Conservation (phyloP, 768 basidiomycete species). For the Phaeotremella fagi region DNA sequence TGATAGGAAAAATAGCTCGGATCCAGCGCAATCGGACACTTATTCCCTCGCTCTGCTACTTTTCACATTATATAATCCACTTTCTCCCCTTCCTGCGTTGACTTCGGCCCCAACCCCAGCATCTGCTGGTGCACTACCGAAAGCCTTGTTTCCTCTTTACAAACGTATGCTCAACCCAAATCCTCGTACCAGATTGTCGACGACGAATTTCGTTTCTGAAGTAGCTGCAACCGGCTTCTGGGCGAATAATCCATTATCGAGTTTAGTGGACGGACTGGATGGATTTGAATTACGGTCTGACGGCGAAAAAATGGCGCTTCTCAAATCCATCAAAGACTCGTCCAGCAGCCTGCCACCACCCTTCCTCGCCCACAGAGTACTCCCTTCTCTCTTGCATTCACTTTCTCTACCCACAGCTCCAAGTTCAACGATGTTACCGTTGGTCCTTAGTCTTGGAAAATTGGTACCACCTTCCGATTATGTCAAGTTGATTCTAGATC, state of each 20-base stretch:
- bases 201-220: constrained; percentile 71
- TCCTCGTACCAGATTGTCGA: constrained; percentile 68
- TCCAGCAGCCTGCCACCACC: constrained; percentile 73
- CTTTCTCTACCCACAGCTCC: constrained; percentile 43
- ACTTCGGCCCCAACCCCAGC: constrained; percentile 71
- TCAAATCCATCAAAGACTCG: constrained; percentile 69
- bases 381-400: constrained; percentile 65
- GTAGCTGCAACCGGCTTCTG: constrained; percentile 66
- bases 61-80: constrained; percentile 81
- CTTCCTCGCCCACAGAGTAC: constrained; percentile 76
- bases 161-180: constrained; percentile 87
- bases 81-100: constrained; percentile 64
- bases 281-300: constrained; percentile 77
- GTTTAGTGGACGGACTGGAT: constrained; percentile 77
- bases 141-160: constrained; percentile 67
- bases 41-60: constrained; percentile 84
- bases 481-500: constrained; percentile 61
- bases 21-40: constrained; percentile 68
- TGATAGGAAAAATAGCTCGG: constrained; percentile 45
- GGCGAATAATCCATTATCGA: constrained; percentile 70
- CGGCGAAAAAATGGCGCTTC: constrained; percentile 65
- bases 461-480: constrained; percentile 64
- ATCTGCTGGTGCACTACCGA: constrained; percentile 71
- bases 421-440: constrained; percentile 68
- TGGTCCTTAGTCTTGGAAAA: constrained; percentile 75